These are phyloP conservation scores for Boletus rubescentipes DNA, from an alignment of 768 basidiomycete species.

Conservation along the genomic window DNA sequence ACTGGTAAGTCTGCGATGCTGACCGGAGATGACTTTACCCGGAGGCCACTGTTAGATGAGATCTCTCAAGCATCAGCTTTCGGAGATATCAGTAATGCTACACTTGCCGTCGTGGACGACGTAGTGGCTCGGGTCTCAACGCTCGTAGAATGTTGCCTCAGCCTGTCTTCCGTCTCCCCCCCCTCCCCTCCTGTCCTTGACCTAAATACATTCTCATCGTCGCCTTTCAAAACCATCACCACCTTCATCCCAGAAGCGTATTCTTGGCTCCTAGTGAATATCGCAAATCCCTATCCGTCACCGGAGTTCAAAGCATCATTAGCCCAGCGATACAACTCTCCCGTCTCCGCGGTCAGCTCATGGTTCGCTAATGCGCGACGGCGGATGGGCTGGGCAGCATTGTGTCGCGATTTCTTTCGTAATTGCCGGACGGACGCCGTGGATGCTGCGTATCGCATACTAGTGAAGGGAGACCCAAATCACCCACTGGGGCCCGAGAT, in stretches of 20 bases:
- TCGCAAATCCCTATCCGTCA: slow-evolving; percentile 53
- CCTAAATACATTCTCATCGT: too few relatives aligned
- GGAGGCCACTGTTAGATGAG: neutral
- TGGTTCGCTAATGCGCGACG: too few relatives aligned
- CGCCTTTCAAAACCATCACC: too few relatives aligned
- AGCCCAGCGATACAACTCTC: slow-evolving; percentile 2
- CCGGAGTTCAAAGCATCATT: slow-evolving; percentile 28
- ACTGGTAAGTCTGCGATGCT: neutral
- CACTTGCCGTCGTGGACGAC: neutral
- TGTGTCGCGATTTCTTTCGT: too few relatives aligned
- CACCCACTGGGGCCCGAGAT: too few relatives aligned
- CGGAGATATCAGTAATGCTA: neutral
- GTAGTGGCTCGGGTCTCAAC: neutral
- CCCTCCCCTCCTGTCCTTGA: too few relatives aligned
- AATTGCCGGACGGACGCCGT: too few relatives aligned
- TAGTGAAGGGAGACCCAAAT: too few relatives aligned
- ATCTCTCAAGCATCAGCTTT: neutral
- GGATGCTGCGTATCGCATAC: too few relatives aligned
- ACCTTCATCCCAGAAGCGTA: slow-evolving; percentile 27
- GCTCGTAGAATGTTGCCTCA: neutral
- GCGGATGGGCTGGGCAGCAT: too few relatives aligned
- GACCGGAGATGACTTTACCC: neutral
- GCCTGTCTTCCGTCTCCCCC: neutral
- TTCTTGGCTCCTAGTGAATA: slow-evolving; percentile 44
- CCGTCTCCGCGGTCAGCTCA: too few relatives aligned